Evolutionary conservation across 768 basidiomycete genomes (phyloP).

Genomic region (Russula abietina): DNA sequence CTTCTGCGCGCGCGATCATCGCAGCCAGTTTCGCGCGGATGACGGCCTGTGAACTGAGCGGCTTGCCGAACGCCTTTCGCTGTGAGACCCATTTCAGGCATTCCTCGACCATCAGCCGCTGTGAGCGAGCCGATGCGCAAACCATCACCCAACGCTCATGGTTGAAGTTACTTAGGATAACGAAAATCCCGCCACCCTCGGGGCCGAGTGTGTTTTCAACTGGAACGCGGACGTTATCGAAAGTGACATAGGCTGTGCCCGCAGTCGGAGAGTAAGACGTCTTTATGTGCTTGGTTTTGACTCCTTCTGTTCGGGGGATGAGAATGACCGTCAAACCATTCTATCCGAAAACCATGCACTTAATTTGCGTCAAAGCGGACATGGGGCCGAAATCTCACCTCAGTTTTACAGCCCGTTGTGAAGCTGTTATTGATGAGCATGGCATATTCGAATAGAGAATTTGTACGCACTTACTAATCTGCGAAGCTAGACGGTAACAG

Average conservation of each 20-base stretch:
- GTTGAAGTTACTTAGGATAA: conserved; percentile 80
- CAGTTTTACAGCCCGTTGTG: conserved; percentile 70
- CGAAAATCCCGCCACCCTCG: conserved; percentile 67
- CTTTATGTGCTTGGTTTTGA: conserved; percentile 81
- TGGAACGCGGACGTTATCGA: conserved; percentile 81
- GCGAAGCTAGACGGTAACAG: conserved; percentile 28
- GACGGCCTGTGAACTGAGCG: conserved; percentile 74
- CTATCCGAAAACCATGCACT: conserved; percentile 14
- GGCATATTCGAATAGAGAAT: neutral
- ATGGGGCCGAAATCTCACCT: conserved; percentile 28
- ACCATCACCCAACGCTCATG: conserved; percentile 94
- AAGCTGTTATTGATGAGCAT: conserved; percentile 36
- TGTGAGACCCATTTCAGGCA: conserved; percentile 74
- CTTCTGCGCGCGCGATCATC: conserved; percentile 84
- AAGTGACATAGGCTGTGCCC: conserved; percentile 77
- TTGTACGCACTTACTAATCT: conserved; percentile 34
- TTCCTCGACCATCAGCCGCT: conserved; percentile 71
- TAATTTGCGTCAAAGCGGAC: conserved; percentile 29
- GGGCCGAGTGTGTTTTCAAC: conserved; percentile 80
- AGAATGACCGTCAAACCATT: conserved; percentile 78
- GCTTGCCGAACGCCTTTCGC: conserved; percentile 90
- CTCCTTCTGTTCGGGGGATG: conserved; percentile 75
- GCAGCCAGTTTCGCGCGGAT: conserved; percentile 82
- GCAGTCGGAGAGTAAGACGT: conserved; percentile 83
- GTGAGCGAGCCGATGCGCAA: conserved; percentile 56